Evolutionary conservation across 1,284 basidiomycete genomes (phyloP), one percentile per base, ranked within the genome.

Genomic region (Malassezia globosa): DNA sequence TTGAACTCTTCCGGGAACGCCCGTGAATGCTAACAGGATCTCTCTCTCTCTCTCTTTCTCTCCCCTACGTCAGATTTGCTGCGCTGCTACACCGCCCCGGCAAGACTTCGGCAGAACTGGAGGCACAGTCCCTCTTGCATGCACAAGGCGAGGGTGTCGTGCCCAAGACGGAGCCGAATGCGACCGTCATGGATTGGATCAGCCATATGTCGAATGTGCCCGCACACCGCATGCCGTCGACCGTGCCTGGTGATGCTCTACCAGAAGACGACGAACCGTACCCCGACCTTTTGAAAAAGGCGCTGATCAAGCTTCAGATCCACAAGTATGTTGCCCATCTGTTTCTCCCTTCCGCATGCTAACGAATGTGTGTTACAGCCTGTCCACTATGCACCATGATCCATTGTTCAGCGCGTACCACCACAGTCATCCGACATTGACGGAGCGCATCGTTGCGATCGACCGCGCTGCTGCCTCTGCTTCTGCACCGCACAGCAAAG

Each of bases 371-470:
- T n/a, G n/a, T n/a, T n/a, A n/a, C 47, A 59, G 57, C 21, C 57
- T 70, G 8, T 63, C 63, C 5, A 59, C 64, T n/a, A 66, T 70
- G 61, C 62, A 70, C 43, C 60, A 69, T 47, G 68, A 70, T 25
- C 51, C 63, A 11, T 59, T 69, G 29, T 70, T 66, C 42, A 64
- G 63, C 14, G 66, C 66, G 8, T 67, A 66, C 37, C 64, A 69
- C 46, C 60, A 70, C 46, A 63, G 59, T 13, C 68, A 70, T 34
- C 68, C 68, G 3, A 66, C 66, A 3, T 48, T 70, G 8, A 53
- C 60, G 5, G 67, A 70, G 56, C 55, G 67, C 10, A 57, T 69
- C 11, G 53, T 56, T 11, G 61, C 61, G 24, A 46, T 63, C 40
- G 48, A 57, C 18, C 27, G 37, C 21, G 7, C 23, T 19, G 19